These are phyloP conservation scores for Wickerhamiella lipophila DNA, from an alignment of 805 yeast species.

Conservation along the genomic window DNA sequence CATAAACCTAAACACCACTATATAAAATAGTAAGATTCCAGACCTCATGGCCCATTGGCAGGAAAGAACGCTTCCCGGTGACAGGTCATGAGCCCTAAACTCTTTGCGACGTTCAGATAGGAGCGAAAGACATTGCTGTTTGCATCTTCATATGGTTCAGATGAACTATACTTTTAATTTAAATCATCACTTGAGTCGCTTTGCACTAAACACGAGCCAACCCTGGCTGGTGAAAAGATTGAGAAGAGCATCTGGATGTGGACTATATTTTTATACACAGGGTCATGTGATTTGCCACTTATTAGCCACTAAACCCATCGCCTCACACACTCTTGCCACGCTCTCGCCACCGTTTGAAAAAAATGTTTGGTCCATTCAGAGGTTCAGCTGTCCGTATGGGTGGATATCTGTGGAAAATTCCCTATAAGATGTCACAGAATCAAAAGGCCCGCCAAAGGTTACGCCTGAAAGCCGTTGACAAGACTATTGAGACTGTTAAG, in stretches of 20 bases:
- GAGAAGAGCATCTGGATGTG: not conserved
- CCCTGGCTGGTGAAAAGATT: not conserved
- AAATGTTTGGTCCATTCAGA: conserved; percentile 64
- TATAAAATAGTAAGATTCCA: not conserved
- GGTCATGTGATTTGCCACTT: not conserved
- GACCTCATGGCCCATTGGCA: not conserved
- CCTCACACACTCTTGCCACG: too few relatives aligned
- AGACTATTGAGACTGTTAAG: conserved; percentile 54
- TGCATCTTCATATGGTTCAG: conserved; percentile 29
- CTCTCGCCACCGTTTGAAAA: not conserved
- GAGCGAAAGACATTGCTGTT: conserved; percentile 14
- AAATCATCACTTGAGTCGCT: conserved; percentile 2
- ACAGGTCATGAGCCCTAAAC: not conserved
- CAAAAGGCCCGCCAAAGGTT: conserved; percentile 79
- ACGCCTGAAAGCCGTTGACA: conserved; percentile 72
- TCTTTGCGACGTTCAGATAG: conserved; percentile 11
- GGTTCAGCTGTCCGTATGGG: conserved; percentile 45
- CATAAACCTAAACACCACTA: too few relatives aligned
- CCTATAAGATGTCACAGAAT: conserved; percentile 63
- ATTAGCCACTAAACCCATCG: too few relatives aligned
- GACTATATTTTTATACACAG: not conserved
- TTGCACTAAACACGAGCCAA: conserved; percentile 3
- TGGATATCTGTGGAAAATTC: conserved; percentile 68
- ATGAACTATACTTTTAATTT: conserved; percentile 33
- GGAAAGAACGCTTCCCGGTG: not conserved